Conservation (phyloP, 1,284 basidiomycete genomes). For the Phylloporus sp. region DNA sequence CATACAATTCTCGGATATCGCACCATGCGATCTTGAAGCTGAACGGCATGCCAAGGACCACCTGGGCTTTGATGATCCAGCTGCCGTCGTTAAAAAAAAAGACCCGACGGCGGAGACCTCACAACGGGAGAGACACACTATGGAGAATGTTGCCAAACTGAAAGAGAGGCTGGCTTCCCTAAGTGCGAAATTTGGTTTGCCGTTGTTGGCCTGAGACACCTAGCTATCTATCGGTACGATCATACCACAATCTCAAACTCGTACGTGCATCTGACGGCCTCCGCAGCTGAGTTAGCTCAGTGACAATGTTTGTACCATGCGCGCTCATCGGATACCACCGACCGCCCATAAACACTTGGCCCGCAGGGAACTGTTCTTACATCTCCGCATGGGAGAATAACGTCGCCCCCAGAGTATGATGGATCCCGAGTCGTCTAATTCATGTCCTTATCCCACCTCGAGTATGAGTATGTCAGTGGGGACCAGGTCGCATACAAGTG, state of each 20-base stretch:
- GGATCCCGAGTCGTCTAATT: too few relatives aligned
- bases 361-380: constrained; percentile 25
- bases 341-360: constrained; percentile 12
- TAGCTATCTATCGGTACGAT: neutral
- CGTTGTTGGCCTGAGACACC: constrained; percentile 16
- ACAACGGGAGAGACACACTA: constrained; percentile 34
- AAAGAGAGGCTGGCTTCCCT: constrained; percentile 46
- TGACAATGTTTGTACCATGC: too few relatives aligned
- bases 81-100: constrained; percentile 44
- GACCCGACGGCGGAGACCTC: constrained; percentile 44
- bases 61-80: constrained; percentile 42
- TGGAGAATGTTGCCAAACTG: constrained; percentile 47
- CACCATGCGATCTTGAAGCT: constrained; percentile 72
- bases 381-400: constrained; percentile 28
- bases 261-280: neutral
- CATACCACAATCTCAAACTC: neutral
- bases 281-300: too few relatives aligned
- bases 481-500: constrained; percentile 28
- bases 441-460: neutral
- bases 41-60: constrained; percentile 72
- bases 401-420: too few relatives aligned
- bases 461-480: constrained; percentile 26
- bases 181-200: constrained; percentile 39
- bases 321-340: neutral
- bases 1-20: constrained; percentile 69